Base-by-base conservation (phyloP, 352 stramenopile species). In the Phytopythium sindhum region DNA sequence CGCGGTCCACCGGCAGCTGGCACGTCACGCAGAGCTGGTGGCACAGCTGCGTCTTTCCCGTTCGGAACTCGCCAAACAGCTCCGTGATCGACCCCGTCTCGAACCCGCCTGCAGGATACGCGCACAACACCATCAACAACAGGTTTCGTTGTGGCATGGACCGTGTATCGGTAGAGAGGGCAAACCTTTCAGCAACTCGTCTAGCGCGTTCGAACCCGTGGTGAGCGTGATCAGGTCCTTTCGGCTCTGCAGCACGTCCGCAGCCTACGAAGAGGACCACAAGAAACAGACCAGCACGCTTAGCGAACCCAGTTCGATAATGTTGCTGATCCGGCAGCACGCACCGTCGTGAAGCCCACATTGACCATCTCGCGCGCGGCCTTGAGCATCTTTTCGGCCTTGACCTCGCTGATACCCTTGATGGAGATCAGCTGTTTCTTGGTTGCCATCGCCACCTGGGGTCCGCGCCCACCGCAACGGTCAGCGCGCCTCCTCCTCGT, bases 11-110 rank as follows among this genome's bases (percentile, higher is more conserved):
- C 2, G 96, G 91, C 50, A 99, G 85, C 80, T 99, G 98, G 69
- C 96, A 99, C 42, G 97, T 99, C 39, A 99, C 97, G 73, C 97
- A 99, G 1, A 99, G 82, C 61, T 98, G 99, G 70, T 99, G 98
- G 70, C 98, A 99, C 45, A 99, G 73, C 74, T 99, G 97, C 12
- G 98, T 99, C 77, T 99, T 99, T 39, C 98, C 98, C 19, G 97
- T 99, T 19, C 98, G 89, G 76, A 99, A 99, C 73, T 99, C 98
- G 51, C 97, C 97, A 84, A 99, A 99, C 11, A 99, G 78, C 72
- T 99, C 97, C 0, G 97, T 99, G 61, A 99, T 97, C 21, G 90
- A 98, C 2, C 96, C 96, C 12, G 97, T 99, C 72, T 99, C 98
- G 60, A 99, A 97, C 21, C 98, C 97, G 42, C 97, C 97, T 81